A percentile compares a stretch with the other conserved stretches of the same genome.
These are phyloP conservation scores for Neurospora sp. DNA, from an alignment of 495 filamentous ascomycete species.

Conservation along the genomic window DNA sequence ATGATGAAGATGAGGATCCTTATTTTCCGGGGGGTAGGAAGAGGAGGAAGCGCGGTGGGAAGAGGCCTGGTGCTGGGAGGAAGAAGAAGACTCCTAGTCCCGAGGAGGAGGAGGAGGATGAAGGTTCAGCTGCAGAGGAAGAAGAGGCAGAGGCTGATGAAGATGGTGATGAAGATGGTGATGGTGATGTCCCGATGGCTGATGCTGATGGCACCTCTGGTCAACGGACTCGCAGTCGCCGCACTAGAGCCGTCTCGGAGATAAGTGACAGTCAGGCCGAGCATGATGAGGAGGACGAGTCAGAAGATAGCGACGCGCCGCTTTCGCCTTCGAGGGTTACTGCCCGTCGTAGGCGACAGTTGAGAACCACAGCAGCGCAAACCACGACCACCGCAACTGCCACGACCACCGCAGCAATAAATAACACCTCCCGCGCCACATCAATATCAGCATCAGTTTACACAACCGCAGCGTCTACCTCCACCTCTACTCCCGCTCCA, in stretches of 20 bases:
- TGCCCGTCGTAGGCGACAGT: not conserved
- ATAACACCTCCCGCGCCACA: not conserved
- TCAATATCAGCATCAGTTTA: not conserved
- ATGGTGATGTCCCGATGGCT: not conserved
- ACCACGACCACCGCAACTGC: not conserved
- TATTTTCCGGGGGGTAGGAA: not conserved
- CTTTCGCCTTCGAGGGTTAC: not conserved
- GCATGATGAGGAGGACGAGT: conserved; percentile 1
- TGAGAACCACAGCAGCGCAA: not conserved
- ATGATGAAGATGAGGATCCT: conserved; percentile 13
- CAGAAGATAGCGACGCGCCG: conserved; percentile 2
- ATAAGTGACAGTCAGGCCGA: conserved; percentile 15
- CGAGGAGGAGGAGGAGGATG: not conserved
- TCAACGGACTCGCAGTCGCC: not conserved
- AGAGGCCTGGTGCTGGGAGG: conserved; percentile 20
- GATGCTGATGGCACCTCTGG: not conserved
- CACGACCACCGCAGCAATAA: not conserved
- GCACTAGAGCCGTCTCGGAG: conserved; percentile 4
- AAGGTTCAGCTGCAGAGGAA: not conserved
- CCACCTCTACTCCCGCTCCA: not conserved
- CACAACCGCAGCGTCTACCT: not conserved
- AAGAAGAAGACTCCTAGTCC: conserved; percentile 9
- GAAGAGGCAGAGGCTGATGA: not conserved
- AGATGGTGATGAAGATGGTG: not conserved
- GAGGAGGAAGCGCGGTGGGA: conserved; percentile 21